Base-by-base conservation (phyloP, 2,329 filamentous ascomycete species). In the Bipolaris oryzae region DNA sequence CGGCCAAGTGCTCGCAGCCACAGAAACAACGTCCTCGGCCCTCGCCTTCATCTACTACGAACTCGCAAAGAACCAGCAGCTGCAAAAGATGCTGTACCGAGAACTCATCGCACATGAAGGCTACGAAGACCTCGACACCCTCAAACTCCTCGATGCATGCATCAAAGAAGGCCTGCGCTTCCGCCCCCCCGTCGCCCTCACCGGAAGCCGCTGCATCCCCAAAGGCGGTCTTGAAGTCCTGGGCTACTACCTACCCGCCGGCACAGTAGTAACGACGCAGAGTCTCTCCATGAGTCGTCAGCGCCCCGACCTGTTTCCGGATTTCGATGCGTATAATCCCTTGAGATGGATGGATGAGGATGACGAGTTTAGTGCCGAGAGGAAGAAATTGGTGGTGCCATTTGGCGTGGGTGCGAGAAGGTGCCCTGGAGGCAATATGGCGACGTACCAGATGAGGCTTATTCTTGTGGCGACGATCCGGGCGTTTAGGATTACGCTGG, bases 111-210 rank as follows among this genome's bases (percentile, higher is more conserved):
- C 57, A 2, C 59, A 64, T 13, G 60, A 63, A n/a, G 62, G 63
- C 2, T 64, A 61, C 20, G 53, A 66, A 20, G 63, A 66, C 10
- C 62, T 66, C 31, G 62, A 66, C 20, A 56, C 53, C 1, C 41
- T 66, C 10, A 66, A 66, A 25, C 44, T 64, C 1, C 46, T 66
- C 2, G 60, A 63, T 23, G 61, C 63, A 5, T 66, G 63, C 9
- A 57, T 64, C 18, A 66, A 62, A 20, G 62, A 66, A 47, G 63
- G 63, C n/a, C 56, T 66, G n/a, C 61, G 63, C 3, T 66, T 63
- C 42, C 63, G 63, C 3, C 63, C 63, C 6, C 63, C 63, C 3
- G 63, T 64, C 3, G 63, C 63, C 7, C 60, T 66, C 1, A 66
- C 63, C n/a, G 63, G 63, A 25, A 64, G 62, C 11, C 63, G 63